Percentiles rank a stretch among this genome's conserved stretches.
These are phyloP conservation scores for Ceratobasidium papillatum DNA, from an alignment of 1,284 basidiomycete genomes.

Conservation along the genomic window DNA sequence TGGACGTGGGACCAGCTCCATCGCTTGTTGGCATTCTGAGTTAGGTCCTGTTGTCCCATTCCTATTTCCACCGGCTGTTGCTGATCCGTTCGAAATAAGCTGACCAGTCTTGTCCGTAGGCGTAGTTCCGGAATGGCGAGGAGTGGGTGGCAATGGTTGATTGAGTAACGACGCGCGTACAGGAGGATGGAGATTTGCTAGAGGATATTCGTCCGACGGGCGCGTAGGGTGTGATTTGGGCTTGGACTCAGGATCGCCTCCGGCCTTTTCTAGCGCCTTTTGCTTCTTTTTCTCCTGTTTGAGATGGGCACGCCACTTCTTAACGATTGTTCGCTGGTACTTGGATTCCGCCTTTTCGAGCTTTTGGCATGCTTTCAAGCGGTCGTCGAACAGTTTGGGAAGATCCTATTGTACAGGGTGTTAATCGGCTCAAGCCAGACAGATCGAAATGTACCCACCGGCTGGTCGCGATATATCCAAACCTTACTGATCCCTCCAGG, in stretches of 20 bases:
- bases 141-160: constrained; percentile 31
- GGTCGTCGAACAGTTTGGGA: constrained; percentile 83
- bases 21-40: constrained; percentile 19
- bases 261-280: constrained; percentile 52
- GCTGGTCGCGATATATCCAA: constrained; percentile 80
- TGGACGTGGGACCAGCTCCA: constrained; percentile 61
- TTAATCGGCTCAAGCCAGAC: constrained; percentile 49
- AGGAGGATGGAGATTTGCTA: constrained; percentile 1
- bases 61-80: background rate
- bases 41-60: background rate
- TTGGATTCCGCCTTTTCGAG: constrained; percentile 87
- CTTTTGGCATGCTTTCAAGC: constrained; percentile 74
- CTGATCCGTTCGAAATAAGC: constrained; percentile 15
- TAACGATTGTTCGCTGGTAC: constrained; percentile 77
- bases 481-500: constrained; percentile 88
- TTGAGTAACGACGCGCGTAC: constrained; percentile 31
- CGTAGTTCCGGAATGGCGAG: constrained; percentile 29
- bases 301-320: constrained; percentile 60
- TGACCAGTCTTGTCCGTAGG: constrained; percentile 33
- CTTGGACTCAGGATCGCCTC: constrained; percentile 51
- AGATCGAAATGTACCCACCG: constrained; percentile 21
- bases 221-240: constrained; percentile 47
- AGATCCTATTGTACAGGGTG: constrained; percentile 79
- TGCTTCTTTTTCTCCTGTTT: constrained; percentile 55
- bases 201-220: constrained; percentile 10